Conservation (phyloP, 257 asterid species). For the Solanum sitiens region DNA sequence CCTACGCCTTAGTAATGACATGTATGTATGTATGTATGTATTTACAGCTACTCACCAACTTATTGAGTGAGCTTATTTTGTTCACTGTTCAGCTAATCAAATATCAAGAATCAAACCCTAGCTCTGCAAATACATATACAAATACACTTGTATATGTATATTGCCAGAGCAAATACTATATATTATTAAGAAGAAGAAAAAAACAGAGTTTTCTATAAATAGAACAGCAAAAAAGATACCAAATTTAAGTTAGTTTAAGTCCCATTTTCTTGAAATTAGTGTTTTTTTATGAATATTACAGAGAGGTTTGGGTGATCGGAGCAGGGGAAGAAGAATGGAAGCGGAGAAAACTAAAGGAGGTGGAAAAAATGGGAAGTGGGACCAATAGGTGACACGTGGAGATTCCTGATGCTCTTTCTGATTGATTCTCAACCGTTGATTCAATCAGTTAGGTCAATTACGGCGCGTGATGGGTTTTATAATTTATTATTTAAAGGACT, state of each 20-base stretch:
- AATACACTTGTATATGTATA: not conserved
- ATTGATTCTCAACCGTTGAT: not conserved
- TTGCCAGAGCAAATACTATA: not conserved
- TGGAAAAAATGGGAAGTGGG: not conserved
- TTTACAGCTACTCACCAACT: not conserved
- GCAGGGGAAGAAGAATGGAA: not conserved
- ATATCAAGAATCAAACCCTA: not conserved
- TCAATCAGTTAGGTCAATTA: not conserved
- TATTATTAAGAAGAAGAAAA: not conserved
- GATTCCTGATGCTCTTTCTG: not conserved
- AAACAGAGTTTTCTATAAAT: not conserved
- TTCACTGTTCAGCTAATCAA: not conserved
- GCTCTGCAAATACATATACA: not conserved
- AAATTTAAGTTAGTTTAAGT: not conserved
- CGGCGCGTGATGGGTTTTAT: not conserved
- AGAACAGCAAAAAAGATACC: not conserved
- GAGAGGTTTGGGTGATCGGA: not conserved
- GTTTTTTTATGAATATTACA: not conserved
- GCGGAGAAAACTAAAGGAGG: not conserved
- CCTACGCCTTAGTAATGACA: constrained; percentile 17
- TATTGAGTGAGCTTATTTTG: not conserved
- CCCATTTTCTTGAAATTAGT: not conserved
- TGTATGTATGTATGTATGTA: not conserved
- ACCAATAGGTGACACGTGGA: not conserved
- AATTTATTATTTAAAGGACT: not conserved